Percentiles rank a stretch among this genome's conserved stretches.
These are phyloP conservation scores for Psophocarpus tetragonolobus DNA, from an alignment of 306 rosid species.

Conservation along the genomic window DNA sequence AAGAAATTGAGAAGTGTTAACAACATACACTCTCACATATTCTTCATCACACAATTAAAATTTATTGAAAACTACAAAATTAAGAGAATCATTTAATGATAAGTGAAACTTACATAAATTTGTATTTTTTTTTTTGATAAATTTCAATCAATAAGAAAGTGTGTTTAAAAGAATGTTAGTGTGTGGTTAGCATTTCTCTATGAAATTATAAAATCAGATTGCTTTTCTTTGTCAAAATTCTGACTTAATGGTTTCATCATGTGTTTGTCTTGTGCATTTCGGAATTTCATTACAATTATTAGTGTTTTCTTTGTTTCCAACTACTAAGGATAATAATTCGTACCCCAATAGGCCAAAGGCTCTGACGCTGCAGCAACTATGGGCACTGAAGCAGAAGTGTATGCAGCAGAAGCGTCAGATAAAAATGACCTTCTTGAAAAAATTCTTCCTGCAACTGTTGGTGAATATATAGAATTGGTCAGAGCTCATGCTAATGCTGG, in stretches of 20 bases:
- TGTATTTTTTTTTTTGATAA: too few relatives aligned
- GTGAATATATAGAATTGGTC: slow-evolving; percentile 77
- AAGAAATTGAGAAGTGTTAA: too few relatives aligned
- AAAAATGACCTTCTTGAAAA: slow-evolving; percentile 85
- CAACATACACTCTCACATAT: too few relatives aligned
- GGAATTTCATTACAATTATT: neutral
- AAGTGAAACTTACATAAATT: too few relatives aligned
- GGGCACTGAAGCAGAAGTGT: slow-evolving; percentile 94
- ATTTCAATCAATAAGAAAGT: too few relatives aligned
- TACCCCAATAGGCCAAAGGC: slow-evolving; percentile 71
- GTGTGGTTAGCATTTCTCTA: too few relatives aligned
- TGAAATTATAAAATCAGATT: neutral
- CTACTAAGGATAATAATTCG: slow-evolving; percentile 20
- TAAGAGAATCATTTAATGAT: too few relatives aligned
- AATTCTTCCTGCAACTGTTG: slow-evolving; percentile 77
- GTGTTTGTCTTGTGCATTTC: neutral
- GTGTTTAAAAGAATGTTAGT: too few relatives aligned
- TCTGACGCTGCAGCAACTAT: slow-evolving; percentile 91
- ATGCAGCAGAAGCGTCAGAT: slow-evolving; percentile 94
- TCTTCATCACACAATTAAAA: too few relatives aligned
- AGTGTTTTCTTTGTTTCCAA: neutral
- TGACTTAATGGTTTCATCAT: neutral
- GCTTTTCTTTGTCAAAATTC: neutral
- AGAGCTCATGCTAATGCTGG: slow-evolving; percentile 85
- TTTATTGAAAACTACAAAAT: too few relatives aligned